Evolutionary conservation across 2,329 filamentous ascomycete genomes (phyloP), one percentile per base, ranked within the genome.

Genomic region (Chaetomiaceae sp.): DNA sequence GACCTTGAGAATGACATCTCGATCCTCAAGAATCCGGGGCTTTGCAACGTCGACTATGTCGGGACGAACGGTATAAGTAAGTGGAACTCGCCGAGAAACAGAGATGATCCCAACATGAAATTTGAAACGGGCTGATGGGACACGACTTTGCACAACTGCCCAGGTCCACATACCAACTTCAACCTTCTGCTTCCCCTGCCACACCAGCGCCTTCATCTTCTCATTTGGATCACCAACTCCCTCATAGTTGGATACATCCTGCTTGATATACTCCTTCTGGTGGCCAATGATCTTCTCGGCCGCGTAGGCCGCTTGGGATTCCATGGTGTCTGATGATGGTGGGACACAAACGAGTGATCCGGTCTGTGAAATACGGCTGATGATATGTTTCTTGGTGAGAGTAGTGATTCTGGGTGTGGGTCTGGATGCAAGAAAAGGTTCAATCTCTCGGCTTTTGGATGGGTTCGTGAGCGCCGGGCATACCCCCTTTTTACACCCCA

Each of bases 171-270:
- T 66, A 82, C 78, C 71, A 16, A 95, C 73, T 63, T 86, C 70
- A 41, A 95, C 87, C 25, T 74, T 80, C 62, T 90, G 87, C 73
- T 92, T 93, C 46, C 87, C 86, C 68, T 86, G 82, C 89, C 89
- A 95, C 2, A 79, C 79, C 13, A 95, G 70, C 0, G 89, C 90
- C 66, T 88, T 86, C 86, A 95, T 93, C 14, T 69, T 85, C 60
- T 83, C 78, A 27, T 67, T 68, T 3, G 67, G 70, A 51, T 85
- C 74, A 4, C 72, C 72, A 2, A 45, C 40, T 1, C 19, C 30
- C 21, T 62, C 37, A 50, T 86, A 87, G 58, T 83, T 83, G 53
- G 78, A 72, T 42, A 92, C 73, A 62, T 93, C 83, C 55, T 92
- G 87, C 14, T 75, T 86, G 46, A 77, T 73, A 16, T 82, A 76